phyloP scores from a whole-genome alignment of 345 rosid species.

The Ricinus communis region DNA sequence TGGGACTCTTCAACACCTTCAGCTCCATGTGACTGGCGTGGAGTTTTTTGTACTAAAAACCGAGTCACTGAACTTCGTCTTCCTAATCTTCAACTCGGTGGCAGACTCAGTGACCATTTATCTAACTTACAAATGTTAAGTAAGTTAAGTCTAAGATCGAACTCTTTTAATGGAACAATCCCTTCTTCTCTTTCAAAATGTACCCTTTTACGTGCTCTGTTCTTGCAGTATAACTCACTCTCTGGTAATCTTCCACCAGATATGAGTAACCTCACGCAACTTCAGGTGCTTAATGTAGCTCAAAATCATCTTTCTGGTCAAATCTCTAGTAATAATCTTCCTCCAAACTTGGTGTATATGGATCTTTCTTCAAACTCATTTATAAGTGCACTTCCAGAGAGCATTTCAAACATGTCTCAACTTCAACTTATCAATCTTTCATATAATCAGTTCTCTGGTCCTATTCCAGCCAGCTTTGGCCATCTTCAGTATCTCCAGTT shows the following conservation, averaged over 20 bases:
- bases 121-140: constrained; percentile 50
- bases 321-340: constrained; percentile 44
- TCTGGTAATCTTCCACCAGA: constrained; percentile 68
- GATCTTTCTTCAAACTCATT: constrained; percentile 76
- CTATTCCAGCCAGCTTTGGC: constrained; percentile 70
- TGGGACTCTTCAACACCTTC: constrained; percentile 75
- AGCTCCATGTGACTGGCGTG: constrained; percentile 97
- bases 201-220: constrained; percentile 65
- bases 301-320: constrained; percentile 73
- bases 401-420: constrained; percentile 51
- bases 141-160: constrained; percentile 74
- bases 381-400: constrained; percentile 63
- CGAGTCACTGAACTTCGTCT: constrained; percentile 73
- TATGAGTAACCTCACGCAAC: constrained; percentile 55
- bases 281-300: constrained; percentile 62
- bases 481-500: constrained; percentile 60
- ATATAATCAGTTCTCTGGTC: constrained; percentile 65
- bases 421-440: constrained; percentile 78
- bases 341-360: constrained; percentile 47
- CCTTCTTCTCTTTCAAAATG: constrained; percentile 72
- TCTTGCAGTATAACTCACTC: constrained; percentile 83
- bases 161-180: constrained; percentile 69
- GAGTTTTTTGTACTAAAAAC: constrained; percentile 51
- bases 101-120: constrained; percentile 58
- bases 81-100: constrained; percentile 75